phyloP scores from a whole-genome alignment of 2,329 filamentous ascomycete genomes.

The Sporothrix variecibatus region DNA sequence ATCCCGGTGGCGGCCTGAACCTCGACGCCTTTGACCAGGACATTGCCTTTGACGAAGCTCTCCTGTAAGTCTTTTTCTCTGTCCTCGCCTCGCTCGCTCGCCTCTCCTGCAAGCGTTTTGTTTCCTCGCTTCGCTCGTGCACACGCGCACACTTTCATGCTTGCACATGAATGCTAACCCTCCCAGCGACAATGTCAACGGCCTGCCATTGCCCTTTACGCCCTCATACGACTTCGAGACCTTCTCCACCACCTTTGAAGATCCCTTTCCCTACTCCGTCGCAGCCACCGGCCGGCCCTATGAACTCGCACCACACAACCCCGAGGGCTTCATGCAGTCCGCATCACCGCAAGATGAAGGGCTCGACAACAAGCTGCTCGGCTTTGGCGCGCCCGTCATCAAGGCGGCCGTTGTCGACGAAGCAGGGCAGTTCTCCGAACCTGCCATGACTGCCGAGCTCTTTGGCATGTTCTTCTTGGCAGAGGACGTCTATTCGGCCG shows the following conservation, averaged over 20 bases:
- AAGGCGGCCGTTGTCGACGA: conserved; percentile 67
- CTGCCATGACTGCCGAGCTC: conserved; percentile 71
- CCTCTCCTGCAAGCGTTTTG: too few species aligned
- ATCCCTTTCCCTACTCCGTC: conserved; percentile 61
- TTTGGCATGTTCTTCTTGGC: conserved; percentile 90
- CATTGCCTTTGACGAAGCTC: conserved; percentile 57
- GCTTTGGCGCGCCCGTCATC: conserved; percentile 66
- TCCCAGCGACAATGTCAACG: conserved; percentile 47
- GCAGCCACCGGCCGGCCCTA: conserved; percentile 31
- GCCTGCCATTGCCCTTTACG: conserved; percentile 54
- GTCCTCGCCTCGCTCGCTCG: not conserved
- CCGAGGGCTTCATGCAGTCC: conserved; percentile 40
- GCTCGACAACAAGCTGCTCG: conserved; percentile 70
- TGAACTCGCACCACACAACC: conserved; percentile 29
- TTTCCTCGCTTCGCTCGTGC: not conserved
- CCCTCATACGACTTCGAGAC: conserved; percentile 62
- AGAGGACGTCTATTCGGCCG: conserved; percentile 72
- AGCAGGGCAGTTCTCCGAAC: conserved; percentile 61
- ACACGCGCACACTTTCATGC: not conserved
- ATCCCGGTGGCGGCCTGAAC: conserved; percentile 36
- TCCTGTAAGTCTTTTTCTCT: conserved; percentile 49
- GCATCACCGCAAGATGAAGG: conserved; percentile 53
- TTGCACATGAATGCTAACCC: not conserved
- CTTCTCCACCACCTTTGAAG: conserved; percentile 64
- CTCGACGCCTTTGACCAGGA: conserved; percentile 57